Conservation (phyloP, 2,329 filamentous ascomycete genomes). For the Sporothrix sp. region DNA sequence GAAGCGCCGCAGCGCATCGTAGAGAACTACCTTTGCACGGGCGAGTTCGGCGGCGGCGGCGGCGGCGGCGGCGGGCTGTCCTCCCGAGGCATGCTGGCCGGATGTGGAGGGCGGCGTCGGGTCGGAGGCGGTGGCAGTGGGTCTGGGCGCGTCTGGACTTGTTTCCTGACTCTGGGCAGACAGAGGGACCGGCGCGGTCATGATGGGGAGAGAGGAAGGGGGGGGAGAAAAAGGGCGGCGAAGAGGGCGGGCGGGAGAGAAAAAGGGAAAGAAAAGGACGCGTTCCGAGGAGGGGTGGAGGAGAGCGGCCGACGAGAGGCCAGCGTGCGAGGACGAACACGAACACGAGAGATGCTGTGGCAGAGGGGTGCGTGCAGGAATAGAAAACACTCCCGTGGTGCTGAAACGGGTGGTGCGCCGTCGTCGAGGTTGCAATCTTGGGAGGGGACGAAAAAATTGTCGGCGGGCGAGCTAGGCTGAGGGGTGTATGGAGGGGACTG, state of each 20-base stretch:
- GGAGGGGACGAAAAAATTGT: constrained; percentile 11
- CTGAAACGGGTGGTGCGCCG: background rate
- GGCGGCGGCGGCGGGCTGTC: constrained; percentile 53
- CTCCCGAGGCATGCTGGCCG: constrained; percentile 50
- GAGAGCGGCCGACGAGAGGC: background rate
- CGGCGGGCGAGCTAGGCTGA: constrained; percentile 11
- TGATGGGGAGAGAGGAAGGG: constrained; percentile 26
- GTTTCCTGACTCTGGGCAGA: constrained; percentile 20
- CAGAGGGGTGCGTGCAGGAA: constrained; percentile 9
- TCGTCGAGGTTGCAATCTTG: constrained; percentile 15
- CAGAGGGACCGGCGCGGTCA: constrained; percentile 23
- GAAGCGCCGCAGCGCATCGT: constrained; percentile 69
- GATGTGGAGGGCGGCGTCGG: constrained; percentile 25
- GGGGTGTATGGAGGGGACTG: constrained; percentile 4
- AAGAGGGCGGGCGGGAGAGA: background rate
- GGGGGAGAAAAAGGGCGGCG: constrained; percentile 20
- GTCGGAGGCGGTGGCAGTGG: constrained; percentile 21
- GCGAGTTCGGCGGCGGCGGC: constrained; percentile 54
- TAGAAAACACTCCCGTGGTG: background rate
- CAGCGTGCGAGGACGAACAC: background rate
- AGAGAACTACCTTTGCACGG: constrained; percentile 61
- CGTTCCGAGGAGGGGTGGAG: background rate
- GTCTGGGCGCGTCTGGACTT: constrained; percentile 25
- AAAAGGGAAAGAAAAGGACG: background rate
- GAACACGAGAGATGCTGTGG: constrained; percentile 1